Evolutionary conservation across 1,284 basidiomycete species (phyloP).

Genomic region (Ganoderma sinense): DNA sequence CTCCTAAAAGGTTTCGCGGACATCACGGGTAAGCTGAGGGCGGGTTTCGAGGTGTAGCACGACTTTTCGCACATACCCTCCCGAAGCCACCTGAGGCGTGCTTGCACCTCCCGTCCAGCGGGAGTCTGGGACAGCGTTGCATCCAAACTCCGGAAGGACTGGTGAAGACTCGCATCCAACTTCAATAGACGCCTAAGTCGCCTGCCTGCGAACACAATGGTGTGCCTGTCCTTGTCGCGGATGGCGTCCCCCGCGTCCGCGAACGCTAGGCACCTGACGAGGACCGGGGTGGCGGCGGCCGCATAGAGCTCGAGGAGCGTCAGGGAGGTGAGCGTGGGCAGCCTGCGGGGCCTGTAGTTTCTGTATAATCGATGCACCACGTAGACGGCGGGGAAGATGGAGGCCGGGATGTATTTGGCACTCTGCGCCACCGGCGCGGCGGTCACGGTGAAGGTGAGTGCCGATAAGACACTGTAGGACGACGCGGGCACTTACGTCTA

Average conservation of each 20-base stretch:
- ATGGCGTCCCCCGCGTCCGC: not conserved
- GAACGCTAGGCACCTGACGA: not conserved
- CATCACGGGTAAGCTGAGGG: too few species aligned
- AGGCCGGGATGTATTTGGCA: not conserved
- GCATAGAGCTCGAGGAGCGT: not conserved
- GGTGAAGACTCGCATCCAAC: too few species aligned
- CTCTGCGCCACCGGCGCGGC: not conserved
- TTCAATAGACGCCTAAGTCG: too few species aligned
- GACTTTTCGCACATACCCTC: too few species aligned
- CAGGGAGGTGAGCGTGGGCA: not conserved
- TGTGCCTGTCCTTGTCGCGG: not conserved
- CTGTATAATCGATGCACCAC: not conserved
- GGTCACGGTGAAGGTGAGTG: not conserved
- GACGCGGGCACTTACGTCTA: not conserved
- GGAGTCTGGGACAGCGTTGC: too few species aligned
- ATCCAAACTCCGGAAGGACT: too few species aligned
- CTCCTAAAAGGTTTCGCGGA: too few species aligned
- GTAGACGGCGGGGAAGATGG: not conserved
- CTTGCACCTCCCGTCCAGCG: too few species aligned
- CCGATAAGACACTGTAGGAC: not conserved
- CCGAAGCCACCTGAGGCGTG: too few species aligned
- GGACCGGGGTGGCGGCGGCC: not conserved
- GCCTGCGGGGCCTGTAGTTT: not conserved
- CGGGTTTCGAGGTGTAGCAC: too few species aligned
- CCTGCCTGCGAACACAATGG: not conserved